Evolutionary conservation across 225 moss, liverwort and hornwort species (phyloP).

Genomic region (Straminergon stramineum): DNA sequence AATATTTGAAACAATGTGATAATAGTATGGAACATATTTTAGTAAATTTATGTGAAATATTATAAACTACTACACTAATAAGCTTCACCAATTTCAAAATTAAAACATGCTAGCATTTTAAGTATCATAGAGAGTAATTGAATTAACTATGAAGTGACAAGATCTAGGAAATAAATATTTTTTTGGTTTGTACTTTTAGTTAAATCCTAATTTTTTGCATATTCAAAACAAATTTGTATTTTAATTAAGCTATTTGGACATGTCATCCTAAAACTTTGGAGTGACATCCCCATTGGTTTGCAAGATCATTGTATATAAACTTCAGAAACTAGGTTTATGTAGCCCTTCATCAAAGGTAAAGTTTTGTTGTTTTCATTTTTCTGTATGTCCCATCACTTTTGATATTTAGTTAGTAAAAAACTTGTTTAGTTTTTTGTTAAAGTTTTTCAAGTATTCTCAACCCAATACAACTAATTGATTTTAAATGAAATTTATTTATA

Average conservation of each 20-base stretch:
- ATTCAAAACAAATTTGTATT: too few species aligned
- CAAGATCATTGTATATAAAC: too few species aligned
- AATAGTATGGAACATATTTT: not conserved
- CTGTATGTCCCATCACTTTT: too few species aligned
- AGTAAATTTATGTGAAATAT: not conserved
- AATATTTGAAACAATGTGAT: not conserved
- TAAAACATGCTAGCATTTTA: not conserved
- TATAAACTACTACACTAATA: not conserved
- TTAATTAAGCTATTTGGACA: not conserved
- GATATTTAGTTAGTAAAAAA: too few species aligned
- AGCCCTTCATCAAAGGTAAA: not conserved
- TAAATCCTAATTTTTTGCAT: not conserved
- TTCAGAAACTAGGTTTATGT: too few species aligned
- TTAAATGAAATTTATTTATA: too few species aligned
- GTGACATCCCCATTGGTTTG: too few species aligned
- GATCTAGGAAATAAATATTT: not conserved
- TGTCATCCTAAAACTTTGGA: not conserved
- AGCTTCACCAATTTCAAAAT: accelerated
- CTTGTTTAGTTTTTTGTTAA: too few species aligned
- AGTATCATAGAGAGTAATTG: not conserved
- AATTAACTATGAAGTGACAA: not conserved
- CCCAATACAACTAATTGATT: not conserved
- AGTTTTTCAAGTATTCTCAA: not conserved
- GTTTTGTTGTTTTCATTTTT: too few species aligned
- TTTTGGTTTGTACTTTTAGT: accelerated